Conservation (phyloP, 805 yeast genomes). For the Zygotorulaspora danielsina region DNA sequence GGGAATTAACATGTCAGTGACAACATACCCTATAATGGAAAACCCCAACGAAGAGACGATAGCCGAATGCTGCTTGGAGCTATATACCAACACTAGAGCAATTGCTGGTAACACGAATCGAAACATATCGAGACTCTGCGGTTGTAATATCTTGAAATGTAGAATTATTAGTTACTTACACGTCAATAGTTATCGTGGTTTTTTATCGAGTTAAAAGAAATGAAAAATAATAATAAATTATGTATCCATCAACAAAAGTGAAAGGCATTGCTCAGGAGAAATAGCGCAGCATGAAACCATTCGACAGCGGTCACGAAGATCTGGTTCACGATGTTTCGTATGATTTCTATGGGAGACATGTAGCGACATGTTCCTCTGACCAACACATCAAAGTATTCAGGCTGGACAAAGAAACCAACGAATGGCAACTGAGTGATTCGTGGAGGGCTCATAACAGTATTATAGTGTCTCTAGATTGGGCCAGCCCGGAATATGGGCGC, state of each 20-base stretch:
- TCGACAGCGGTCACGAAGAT: conserved; percentile 89
- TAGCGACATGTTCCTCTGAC: conserved; percentile 94
- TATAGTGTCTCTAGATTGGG: conserved; percentile 81
- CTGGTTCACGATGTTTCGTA: conserved; percentile 84
- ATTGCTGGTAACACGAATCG: conserved; percentile 11
- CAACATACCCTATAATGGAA: conserved; percentile 58
- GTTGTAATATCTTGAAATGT: too few relatives aligned
- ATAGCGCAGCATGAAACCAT: conserved; percentile 51
- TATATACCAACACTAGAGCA: conserved; percentile 16
- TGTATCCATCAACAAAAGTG: not conserved
- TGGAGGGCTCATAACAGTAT: conserved; percentile 96
- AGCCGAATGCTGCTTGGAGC: conserved; percentile 25
- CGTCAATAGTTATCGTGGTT: not conserved
- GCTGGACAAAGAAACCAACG: conserved; percentile 56
- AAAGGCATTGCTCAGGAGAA: not conserved
- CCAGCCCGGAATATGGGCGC: conserved; percentile 90
- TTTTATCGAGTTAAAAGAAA: not conserved
- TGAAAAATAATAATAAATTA: too few relatives aligned
- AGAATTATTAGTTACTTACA: not conserved
- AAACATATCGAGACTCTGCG: too few relatives aligned
- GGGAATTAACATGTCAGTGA: conserved; percentile 63
- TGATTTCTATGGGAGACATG: conserved; percentile 86
- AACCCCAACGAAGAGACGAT: conserved; percentile 57
- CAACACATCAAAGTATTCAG: conserved; percentile 90
- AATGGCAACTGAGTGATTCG: conserved; percentile 81